Percentiles rank a stretch among this genome's conserved stretches.
These are phyloP conservation scores for Acephala macrosclerotiorum DNA, from an alignment of 2,329 filamentous ascomycete genomes.

Conservation along the genomic window DNA sequence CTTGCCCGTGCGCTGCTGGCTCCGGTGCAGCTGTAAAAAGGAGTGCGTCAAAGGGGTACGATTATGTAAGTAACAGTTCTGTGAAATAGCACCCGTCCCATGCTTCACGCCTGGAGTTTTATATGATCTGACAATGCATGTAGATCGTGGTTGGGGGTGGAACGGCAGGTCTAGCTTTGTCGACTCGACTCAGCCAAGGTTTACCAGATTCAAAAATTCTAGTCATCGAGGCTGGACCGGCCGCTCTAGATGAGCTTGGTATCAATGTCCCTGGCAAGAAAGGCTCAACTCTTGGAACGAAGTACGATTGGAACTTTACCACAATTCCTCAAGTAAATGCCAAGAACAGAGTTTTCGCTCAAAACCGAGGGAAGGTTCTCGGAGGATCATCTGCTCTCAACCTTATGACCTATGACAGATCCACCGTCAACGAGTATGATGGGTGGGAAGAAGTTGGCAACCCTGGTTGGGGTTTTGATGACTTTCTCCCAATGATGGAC, in stretches of 20 bases:
- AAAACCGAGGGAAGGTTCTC: slow-evolving; percentile 43
- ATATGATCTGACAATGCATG: neutral
- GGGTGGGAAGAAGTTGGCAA: slow-evolving; percentile 52
- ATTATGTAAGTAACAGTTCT: slow-evolving; percentile 12
- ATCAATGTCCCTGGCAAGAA: slow-evolving; percentile 49
- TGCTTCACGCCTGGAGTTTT: neutral
- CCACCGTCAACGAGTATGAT: slow-evolving; percentile 42
- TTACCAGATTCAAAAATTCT: slow-evolving; percentile 46
- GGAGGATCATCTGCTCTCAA: slow-evolving; percentile 49
- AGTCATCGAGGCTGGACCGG: slow-evolving; percentile 36
- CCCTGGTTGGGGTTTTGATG: slow-evolving; percentile 51
- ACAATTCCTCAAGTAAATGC: slow-evolving; percentile 46
- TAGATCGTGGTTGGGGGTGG: slow-evolving; percentile 53
- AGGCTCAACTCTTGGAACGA: slow-evolving; percentile 44
- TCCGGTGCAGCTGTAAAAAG: slow-evolving; percentile 10
- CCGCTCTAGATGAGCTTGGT: slow-evolving; percentile 45
- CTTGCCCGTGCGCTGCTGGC: slow-evolving; percentile 8
- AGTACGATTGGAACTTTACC: slow-evolving; percentile 51
- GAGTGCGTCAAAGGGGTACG: slow-evolving; percentile 8
- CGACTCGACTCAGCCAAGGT: slow-evolving; percentile 49
- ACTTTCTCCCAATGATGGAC: slow-evolving; percentile 20
- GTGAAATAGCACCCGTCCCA: neutral
- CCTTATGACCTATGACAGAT: slow-evolving; percentile 37
- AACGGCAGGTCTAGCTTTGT: slow-evolving; percentile 53
- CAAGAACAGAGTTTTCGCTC: slow-evolving; percentile 31